A percentile compares a stretch with the other conserved stretches of the same genome.
phyloP scores from a whole-genome alignment of 2,329 filamentous ascomycete genomes.

The Pseudopithomyces chartarum region DNA sequence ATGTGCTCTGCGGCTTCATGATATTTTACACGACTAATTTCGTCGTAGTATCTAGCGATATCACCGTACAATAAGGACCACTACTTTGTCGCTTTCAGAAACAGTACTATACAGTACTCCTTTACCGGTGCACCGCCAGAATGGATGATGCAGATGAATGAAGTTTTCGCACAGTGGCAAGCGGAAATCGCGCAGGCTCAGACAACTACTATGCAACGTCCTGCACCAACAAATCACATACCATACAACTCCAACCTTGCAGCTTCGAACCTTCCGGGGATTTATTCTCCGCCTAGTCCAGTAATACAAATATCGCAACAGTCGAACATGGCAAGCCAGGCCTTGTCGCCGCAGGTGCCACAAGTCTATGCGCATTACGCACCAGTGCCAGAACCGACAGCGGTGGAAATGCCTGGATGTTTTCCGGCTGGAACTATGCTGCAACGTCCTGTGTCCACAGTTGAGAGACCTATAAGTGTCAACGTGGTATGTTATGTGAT shows the following conservation, averaged over 20 bases:
- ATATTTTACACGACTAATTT: not conserved
- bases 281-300: constrained; percentile 6
- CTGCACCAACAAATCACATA: not conserved
- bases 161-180: constrained; percentile 38
- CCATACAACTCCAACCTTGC: constrained; percentile 7
- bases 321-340: constrained; percentile 17
- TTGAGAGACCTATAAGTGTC: not conserved
- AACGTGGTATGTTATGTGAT: not conserved
- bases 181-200: constrained; percentile 28
- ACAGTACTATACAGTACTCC: constrained; percentile 40
- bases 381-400: constrained; percentile 12
- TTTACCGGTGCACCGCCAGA: constrained; percentile 36
- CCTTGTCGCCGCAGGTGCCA: constrained; percentile 19
- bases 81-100: constrained; percentile 39
- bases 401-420: constrained; percentile 25
- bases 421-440: constrained; percentile 57
- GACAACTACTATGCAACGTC: not conserved
- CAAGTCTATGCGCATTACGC: constrained; percentile 15
- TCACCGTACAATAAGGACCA: constrained; percentile 40
- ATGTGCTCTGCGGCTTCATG: no score
- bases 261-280: constrained; percentile 3
- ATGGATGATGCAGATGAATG: constrained; percentile 41
- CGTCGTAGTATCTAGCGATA: constrained; percentile 37
- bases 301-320: constrained; percentile 10
- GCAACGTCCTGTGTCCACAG: constrained; percentile 64